A percentile compares a stretch with the other conserved stretches of the same genome.
Evolutionary conservation across 2,329 filamentous ascomycete genomes (phyloP).

Genomic region (Colletotrichum sp.): DNA sequence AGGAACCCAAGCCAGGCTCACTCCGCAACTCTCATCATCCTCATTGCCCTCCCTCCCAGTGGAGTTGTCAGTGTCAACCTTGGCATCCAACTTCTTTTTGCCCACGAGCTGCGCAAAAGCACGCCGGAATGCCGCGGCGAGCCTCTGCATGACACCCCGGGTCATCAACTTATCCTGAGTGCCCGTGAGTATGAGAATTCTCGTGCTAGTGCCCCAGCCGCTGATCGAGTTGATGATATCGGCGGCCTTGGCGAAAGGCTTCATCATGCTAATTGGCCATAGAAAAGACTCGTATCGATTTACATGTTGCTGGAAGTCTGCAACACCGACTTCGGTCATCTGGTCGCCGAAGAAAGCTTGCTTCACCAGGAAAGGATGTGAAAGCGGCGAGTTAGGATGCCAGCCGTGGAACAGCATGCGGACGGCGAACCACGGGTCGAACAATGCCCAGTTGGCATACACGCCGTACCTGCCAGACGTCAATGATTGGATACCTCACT

Average conservation of each 20-base stretch:
- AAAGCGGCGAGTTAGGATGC: constrained; percentile 57
- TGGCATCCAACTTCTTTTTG: constrained; percentile 32
- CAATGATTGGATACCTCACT: not conserved
- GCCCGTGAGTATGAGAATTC: constrained; percentile 44
- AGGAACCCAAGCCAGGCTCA: constrained; percentile 45
- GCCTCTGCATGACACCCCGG: constrained; percentile 35
- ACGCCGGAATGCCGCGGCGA: constrained; percentile 42
- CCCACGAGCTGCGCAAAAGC: constrained; percentile 33
- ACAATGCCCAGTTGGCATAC: constrained; percentile 49
- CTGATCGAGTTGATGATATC: constrained; percentile 43
- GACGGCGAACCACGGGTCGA: constrained; percentile 54
- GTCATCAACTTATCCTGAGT: constrained; percentile 46
- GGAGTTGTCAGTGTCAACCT: constrained; percentile 6
- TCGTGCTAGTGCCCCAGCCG: constrained; percentile 29
- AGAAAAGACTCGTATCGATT: constrained; percentile 56
- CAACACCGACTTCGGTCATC: constrained; percentile 43
- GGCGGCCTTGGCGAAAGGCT: constrained; percentile 43
- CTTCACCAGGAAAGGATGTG: constrained; percentile 51
- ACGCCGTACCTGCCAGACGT: constrained; percentile 34
- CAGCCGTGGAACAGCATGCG: constrained; percentile 49
- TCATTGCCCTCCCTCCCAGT: constrained; percentile 25
- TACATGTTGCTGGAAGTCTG: constrained; percentile 45
- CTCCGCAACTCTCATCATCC: constrained; percentile 36
- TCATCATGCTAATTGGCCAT: constrained; percentile 56
- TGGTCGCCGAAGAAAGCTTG: constrained; percentile 54